A percentile compares a stretch with the other conserved stretches of the same genome.
Conservation (phyloP, 2,329 filamentous ascomycete species). For the Curvularia hawaiiensis region DNA sequence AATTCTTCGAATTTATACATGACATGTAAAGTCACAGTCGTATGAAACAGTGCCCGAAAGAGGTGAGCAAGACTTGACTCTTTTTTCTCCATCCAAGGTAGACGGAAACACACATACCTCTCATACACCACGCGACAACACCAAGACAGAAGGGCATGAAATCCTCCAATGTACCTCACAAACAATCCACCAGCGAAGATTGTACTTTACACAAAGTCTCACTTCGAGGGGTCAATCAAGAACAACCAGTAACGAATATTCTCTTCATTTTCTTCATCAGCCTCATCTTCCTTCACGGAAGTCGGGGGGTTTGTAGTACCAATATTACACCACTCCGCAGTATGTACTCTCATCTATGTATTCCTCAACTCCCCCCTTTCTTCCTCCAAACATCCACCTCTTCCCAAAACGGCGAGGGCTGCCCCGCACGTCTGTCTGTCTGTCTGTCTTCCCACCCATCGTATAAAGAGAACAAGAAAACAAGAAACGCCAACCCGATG, state of each 20-base stretch:
- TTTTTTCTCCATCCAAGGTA: too few species aligned
- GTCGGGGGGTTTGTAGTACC: not conserved
- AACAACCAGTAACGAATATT: not conserved
- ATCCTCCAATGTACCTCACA: not conserved
- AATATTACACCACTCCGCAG: not conserved
- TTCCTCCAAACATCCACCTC: too few species aligned
- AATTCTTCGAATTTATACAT: too few species aligned
- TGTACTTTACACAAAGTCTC: not conserved
- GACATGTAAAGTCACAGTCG: too few species aligned
- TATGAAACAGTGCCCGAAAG: too few species aligned
- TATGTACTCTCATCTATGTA: too few species aligned
- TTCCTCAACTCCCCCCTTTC: too few species aligned
- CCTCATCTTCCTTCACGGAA: too few species aligned
- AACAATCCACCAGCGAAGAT: not conserved
- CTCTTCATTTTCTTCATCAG: not conserved
- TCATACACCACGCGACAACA: not conserved
- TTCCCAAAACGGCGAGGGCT: not conserved
- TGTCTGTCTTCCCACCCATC: not conserved
- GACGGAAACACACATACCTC: too few species aligned
- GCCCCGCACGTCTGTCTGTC: not conserved
- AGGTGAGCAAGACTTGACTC: too few species aligned
- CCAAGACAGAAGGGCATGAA: not conserved
- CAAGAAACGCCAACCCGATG: conserved; percentile 14
- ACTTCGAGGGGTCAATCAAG: not conserved
- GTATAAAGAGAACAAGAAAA: not conserved